These are phyloP conservation scores for Cordyceps militaris DNA, from an alignment of 2,329 filamentous ascomycete species.

Conservation along the genomic window DNA sequence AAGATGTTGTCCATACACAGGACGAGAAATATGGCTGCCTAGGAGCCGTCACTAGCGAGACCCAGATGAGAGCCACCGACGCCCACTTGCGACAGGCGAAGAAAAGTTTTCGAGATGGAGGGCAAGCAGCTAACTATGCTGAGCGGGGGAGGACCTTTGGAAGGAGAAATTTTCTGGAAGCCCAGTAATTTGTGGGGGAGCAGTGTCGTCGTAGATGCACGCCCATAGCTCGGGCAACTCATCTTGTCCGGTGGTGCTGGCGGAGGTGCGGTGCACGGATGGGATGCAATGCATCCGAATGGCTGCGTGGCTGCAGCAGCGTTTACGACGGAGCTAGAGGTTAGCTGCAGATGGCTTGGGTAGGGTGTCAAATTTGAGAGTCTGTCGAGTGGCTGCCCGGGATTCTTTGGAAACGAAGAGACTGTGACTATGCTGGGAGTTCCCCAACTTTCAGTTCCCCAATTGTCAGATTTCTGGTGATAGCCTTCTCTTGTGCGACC, in stretches of 20 bases:
- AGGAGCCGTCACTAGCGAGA: neutral
- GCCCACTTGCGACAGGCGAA: neutral
- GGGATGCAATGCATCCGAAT: neutral
- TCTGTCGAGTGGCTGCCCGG: neutral
- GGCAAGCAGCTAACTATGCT: neutral
- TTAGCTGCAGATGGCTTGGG: neutral
- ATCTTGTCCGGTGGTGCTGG: neutral
- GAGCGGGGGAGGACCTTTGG: neutral
- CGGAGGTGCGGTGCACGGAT: neutral
- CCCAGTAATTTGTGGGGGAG: constrained; percentile 1
- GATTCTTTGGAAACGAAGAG: neutral
- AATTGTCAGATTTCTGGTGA: too few relatives aligned
- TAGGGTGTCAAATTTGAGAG: neutral
- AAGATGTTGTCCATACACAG: constrained; percentile 2
- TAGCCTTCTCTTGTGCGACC: too few relatives aligned
- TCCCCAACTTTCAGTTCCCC: neutral
- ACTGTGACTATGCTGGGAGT: neutral
- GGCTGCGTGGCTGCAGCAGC: neutral
- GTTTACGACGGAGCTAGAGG: neutral
- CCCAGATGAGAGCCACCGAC: neutral
- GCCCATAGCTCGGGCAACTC: neutral
- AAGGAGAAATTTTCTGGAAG: constrained; percentile 13
- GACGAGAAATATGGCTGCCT: constrained; percentile 12
- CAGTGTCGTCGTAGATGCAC: constrained; percentile 3
- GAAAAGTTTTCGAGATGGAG: constrained; percentile 5